Conservation (phyloP, 345 rosid genomes). For the Ricinus communis region DNA sequence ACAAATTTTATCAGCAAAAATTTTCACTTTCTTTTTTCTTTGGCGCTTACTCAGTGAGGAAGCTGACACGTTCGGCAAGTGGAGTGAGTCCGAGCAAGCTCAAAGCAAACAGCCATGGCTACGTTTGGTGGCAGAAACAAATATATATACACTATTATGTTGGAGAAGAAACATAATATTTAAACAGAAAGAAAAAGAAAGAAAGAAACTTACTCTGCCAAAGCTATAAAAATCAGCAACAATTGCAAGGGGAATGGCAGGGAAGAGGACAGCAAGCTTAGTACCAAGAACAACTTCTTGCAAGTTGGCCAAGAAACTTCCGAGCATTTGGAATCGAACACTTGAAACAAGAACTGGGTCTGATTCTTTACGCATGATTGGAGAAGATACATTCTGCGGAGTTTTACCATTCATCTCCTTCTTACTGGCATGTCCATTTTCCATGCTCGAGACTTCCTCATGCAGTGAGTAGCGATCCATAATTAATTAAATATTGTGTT, state of each 20-base stretch:
- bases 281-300: constrained; percentile 50
- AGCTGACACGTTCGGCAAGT: constrained; percentile 91
- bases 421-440: constrained; percentile 7
- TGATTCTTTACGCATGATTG: constrained; percentile 38
- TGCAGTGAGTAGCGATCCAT: background rate
- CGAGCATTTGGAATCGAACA: constrained; percentile 29
- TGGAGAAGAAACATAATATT: background rate
- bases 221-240: constrained; percentile 39
- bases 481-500: no score
- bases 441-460: constrained; percentile 21
- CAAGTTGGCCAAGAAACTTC: constrained; percentile 36
- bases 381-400: constrained; percentile 35
- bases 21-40: background rate
- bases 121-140: background rate
- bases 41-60: constrained; percentile 76
- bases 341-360: constrained; percentile 32
- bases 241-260: constrained; percentile 52
- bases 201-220: constrained; percentile 39
- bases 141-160: background rate
- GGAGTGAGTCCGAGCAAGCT: constrained; percentile 84
- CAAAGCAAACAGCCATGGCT: constrained; percentile 89
- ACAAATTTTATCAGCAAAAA: background rate
- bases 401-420: constrained; percentile 19
- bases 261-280: constrained; percentile 52
- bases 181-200: background rate